phyloP scores from a whole-genome alignment of 140 eudicot genomes.

The Oenanthe javanica region DNA sequence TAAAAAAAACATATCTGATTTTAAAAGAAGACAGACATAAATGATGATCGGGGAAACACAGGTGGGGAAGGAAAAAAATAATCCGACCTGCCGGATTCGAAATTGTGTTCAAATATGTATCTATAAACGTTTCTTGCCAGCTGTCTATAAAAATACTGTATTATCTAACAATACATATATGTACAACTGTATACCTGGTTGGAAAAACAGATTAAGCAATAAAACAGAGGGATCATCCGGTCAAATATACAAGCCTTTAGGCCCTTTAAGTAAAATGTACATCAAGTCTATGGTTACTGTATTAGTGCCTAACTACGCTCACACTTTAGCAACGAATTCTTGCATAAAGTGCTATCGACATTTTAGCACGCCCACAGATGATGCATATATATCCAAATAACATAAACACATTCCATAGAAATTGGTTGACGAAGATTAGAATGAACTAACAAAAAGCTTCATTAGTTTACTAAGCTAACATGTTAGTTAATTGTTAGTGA shows the following conservation, averaged over 20 bases:
- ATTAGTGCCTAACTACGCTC: background rate
- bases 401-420: background rate
- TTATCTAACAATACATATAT: no score
- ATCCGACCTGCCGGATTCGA: slow-evolving; percentile 99
- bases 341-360: background rate
- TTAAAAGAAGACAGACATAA: no score
- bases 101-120: slow-evolving; percentile 15
- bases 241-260: background rate
- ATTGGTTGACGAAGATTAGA: background rate
- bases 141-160: no score
- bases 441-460: background rate
- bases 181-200: no score
- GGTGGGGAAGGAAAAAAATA: background rate
- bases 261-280: background rate
- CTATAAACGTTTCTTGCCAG: no score
- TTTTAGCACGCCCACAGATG: background rate
- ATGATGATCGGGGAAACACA: no score
- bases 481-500: background rate
- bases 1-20: no score
- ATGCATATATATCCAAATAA: background rate
- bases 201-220: no score
- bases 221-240: background rate
- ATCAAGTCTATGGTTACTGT: background rate
- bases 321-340: background rate
- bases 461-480: background rate